phyloP scores from a whole-genome alignment of 83 land plant species.

The Diphasiastrum complanatum region DNA sequence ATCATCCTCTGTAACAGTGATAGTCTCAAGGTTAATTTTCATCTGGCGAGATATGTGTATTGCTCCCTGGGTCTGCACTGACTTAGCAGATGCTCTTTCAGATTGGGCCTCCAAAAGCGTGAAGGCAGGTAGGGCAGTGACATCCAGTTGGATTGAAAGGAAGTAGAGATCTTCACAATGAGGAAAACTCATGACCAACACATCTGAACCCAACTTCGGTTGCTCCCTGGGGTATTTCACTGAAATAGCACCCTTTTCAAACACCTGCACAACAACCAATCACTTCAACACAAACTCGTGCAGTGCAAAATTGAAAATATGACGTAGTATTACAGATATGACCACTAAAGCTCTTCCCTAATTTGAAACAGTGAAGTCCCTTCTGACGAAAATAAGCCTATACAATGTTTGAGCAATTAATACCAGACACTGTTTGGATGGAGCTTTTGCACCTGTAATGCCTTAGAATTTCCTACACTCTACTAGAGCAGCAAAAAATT shows the following conservation, averaged over 20 bases:
- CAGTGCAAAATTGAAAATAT: neutral
- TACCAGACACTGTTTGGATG: no score
- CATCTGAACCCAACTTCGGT: slow-evolving; percentile 43
- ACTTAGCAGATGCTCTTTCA: slow-evolving; percentile 32
- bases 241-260: slow-evolving; percentile 40
- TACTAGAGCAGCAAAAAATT: no score
- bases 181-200: slow-evolving; percentile 83
- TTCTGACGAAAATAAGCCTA: no score
- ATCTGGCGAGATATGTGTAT: slow-evolving; percentile 44
- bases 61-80: slow-evolving; percentile 29
- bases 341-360: no score
- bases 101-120: slow-evolving; percentile 68
- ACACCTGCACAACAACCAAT: slow-evolving; percentile 46
- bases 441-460: no score
- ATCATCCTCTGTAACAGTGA: slow-evolving; percentile 59
- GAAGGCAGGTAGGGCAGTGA: slow-evolving; percentile 63
- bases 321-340: neutral
- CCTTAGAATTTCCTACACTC: no score
- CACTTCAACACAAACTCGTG: neutral
- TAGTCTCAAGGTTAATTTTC: slow-evolving; percentile 57
- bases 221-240: slow-evolving; percentile 34
- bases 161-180: slow-evolving; percentile 67
- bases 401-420: no score
- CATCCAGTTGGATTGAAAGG: slow-evolving; percentile 69
- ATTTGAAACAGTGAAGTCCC: no score